Conservation (phyloP, 1,284 basidiomycete species). For the Thecaphora thlaspeos region DNA sequence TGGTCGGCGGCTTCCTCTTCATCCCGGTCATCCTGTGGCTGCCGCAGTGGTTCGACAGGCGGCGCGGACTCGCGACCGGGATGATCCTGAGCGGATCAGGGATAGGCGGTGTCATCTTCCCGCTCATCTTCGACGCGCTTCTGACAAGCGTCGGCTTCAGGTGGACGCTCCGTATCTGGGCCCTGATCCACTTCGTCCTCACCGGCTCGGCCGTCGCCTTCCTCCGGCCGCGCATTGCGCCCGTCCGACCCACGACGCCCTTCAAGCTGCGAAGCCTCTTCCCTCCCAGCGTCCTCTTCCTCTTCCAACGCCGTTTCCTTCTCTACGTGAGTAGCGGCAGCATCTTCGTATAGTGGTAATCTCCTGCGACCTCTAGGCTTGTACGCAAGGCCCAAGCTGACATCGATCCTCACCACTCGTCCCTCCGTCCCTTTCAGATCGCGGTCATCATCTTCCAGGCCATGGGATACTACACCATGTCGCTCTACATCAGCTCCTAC, state of each 20-base stretch:
- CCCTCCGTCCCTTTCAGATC: neutral
- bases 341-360: no score
- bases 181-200: slow-evolving; percentile 27
- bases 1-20: slow-evolving; percentile 34
- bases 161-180: slow-evolving; percentile 38
- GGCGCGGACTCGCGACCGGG: slow-evolving; percentile 36
- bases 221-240: slow-evolving; percentile 8
- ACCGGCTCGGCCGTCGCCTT: slow-evolving; percentile 17
- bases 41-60: slow-evolving; percentile 40
- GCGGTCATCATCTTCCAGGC: slow-evolving; percentile 29
- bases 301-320: neutral
- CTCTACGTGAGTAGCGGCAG: no score
- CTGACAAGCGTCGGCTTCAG: slow-evolving; percentile 33
- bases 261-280: no score
- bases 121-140: slow-evolving; percentile 29
- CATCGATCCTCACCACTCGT: neutral
- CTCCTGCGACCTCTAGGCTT: no score
- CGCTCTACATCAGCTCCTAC: slow-evolving; percentile 44
- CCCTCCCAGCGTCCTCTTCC: neutral
- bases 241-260: neutral
- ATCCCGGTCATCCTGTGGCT: slow-evolving; percentile 41
- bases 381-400: no score
- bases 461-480: slow-evolving; percentile 36
- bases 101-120: slow-evolving; percentile 43
- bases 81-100: slow-evolving; percentile 39